Evolutionary conservation across 331 rosid genomes (phyloP).

Genomic region (Rhamnella rubrinervis): DNA sequence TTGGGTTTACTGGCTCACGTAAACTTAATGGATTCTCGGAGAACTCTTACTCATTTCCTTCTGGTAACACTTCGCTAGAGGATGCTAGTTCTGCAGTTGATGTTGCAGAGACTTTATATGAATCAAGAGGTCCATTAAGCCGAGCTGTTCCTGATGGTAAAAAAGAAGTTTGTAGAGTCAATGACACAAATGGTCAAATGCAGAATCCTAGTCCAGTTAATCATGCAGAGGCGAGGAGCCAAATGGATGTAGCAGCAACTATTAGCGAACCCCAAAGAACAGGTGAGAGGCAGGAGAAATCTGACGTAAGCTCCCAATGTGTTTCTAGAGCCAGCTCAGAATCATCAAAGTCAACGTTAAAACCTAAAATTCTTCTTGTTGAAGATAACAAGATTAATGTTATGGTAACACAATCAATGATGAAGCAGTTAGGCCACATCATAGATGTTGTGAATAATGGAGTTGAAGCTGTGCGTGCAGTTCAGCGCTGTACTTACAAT

Average conservation of each 20-base stretch:
- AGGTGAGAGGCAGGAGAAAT: constrained; percentile 40
- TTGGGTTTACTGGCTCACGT: constrained; percentile 37
- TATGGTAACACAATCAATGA: constrained; percentile 90
- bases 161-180: constrained; percentile 27
- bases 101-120: constrained; percentile 30
- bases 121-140: constrained; percentile 42
- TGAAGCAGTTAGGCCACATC: constrained; percentile 82
- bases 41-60: constrained; percentile 36
- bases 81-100: constrained; percentile 41
- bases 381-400: constrained; percentile 92
- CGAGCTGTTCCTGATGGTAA: constrained; percentile 23
- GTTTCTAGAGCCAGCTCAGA: constrained; percentile 28
- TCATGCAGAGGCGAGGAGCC: constrained; percentile 27
- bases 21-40: constrained; percentile 53
- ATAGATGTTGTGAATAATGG: constrained; percentile 86
- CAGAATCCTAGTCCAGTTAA: constrained; percentile 40
- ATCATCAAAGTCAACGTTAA: constrained; percentile 27
- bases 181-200: constrained; percentile 25
- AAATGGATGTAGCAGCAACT: constrained; percentile 26
- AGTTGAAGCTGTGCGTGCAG: constrained; percentile 74
- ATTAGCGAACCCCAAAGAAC: constrained; percentile 34
- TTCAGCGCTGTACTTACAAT: constrained; percentile 56
- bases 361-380: constrained; percentile 83
- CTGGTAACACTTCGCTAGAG: constrained; percentile 34
- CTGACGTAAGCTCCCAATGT: constrained; percentile 24